phyloP scores from a whole-genome alignment of 441 rosid species.

The Francoa sonchifolia region DNA sequence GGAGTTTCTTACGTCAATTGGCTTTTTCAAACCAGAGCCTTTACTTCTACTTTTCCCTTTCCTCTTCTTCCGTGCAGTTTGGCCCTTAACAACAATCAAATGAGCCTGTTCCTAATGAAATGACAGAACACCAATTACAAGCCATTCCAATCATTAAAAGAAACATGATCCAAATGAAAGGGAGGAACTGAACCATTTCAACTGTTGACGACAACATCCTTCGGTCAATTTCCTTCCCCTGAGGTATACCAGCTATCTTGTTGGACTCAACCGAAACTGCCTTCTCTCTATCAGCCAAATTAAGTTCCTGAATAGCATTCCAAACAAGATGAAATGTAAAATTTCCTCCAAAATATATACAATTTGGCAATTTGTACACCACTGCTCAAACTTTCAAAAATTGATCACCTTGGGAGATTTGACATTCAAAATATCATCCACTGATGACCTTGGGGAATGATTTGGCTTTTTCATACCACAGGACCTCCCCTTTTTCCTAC shows the following conservation, averaged over 20 bases:
- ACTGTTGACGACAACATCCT: conserved; percentile 20
- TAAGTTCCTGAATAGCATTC: conserved; percentile 36
- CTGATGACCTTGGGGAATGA: conserved; percentile 17
- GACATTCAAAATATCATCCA: conserved; percentile 16
- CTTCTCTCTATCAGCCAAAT: conserved; percentile 19
- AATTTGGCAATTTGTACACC: no score
- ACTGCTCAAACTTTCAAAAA: no score
- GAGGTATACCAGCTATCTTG: conserved; percentile 22
- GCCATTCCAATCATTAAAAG: conserved; percentile 20
- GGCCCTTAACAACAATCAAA: conserved; percentile 35
- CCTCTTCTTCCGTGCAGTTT: conserved; percentile 45
- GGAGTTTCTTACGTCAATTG: conserved; percentile 24
- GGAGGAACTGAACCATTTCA: conserved; percentile 34
- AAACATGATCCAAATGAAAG: conserved; percentile 16
- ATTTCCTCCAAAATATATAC: conserved; percentile 2
- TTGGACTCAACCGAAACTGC: conserved; percentile 26
- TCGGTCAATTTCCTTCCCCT: conserved; percentile 23
- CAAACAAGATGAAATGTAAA: conserved; percentile 10
- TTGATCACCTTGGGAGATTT: conserved; percentile 50
- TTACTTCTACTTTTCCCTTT: conserved; percentile 52
- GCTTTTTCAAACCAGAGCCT: conserved; percentile 23
- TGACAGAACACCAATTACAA: conserved; percentile 33
- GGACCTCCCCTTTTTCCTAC: conserved; percentile 51
- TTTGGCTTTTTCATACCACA: conserved; percentile 33
- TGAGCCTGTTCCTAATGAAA: conserved; percentile 60